Evolutionary conservation across 2,329 filamentous ascomycete species (phyloP), one percentile per base, ranked within the genome.

Genomic region (Thermomyces lanuginosus): DNA sequence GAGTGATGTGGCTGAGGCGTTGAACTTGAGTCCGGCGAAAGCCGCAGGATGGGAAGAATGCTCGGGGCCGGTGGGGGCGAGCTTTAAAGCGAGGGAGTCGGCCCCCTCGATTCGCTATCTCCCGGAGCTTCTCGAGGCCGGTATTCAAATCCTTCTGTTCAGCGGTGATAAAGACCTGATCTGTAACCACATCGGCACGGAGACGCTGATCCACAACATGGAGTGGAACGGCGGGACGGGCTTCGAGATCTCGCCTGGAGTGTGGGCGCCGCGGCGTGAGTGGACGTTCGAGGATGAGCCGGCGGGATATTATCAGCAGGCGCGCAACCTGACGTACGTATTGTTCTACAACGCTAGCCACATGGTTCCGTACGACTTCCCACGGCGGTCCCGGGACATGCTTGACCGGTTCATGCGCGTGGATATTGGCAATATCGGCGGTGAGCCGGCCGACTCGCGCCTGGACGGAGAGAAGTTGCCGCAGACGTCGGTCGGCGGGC

Each of bases 291-390:
- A 95, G 52, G 80, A 76, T 34, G 70, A 92, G 40, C 59, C 71
- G 1, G 84, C 84, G 3, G 89, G 89, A 13, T 81, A 91, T 46
- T 98, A 86, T 64, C 91, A 98, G 53, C 72, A 83, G 49, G 86
- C 89, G 2, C 74, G 91, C 38, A 98, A 98, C 55, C 58, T 98
- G 34, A 93, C 89, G 1, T 98, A 98, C 47, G 75, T 98, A 16
- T 64, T 91, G 21, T 92, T 95, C 56, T 81, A 92, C 61, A 92
- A 98, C 51, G 74, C 82, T 9, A 92, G 80, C 26, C 89, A 98
- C 54, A 98, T 98, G 89, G 89, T 98, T 1, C 91, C 89, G 1
- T 95, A 89, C 45, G 86, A 98, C 53, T 79, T 78, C 42, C 76
- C 86, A 1, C 73, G 82, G 24, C 76, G 83, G 34, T 78, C 75